These are phyloP conservation scores for Phlegmacium glaucopus DNA, from an alignment of 768 basidiomycete genomes.

Conservation along the genomic window DNA sequence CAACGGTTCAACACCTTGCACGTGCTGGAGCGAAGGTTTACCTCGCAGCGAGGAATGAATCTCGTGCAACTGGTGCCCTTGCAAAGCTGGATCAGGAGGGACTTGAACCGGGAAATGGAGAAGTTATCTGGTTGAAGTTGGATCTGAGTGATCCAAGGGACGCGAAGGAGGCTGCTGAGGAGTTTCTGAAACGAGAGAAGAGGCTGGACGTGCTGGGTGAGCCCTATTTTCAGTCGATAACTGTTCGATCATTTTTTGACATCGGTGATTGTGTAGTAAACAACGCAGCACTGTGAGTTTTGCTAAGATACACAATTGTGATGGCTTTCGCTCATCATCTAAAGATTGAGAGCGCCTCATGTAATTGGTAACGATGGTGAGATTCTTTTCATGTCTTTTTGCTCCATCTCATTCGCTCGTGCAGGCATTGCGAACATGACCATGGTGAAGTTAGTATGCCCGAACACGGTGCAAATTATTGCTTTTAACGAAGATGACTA, in stretches of 20 bases:
- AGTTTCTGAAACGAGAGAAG: slow-evolving; percentile 44
- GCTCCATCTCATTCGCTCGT: slow-evolving; percentile 24
- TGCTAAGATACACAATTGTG: not conserved
- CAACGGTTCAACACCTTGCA: slow-evolving; percentile 49
- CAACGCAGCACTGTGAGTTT: slow-evolving; percentile 50
- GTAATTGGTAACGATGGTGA: slow-evolving; percentile 10
- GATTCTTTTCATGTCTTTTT: not conserved
- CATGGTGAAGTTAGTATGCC: too few relatives aligned
- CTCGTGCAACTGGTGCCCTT: slow-evolving; percentile 46
- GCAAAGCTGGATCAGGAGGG: slow-evolving; percentile 41
- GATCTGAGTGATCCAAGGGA: slow-evolving; percentile 47
- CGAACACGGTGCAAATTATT: too few relatives aligned
- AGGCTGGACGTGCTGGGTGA: slow-evolving; percentile 51
- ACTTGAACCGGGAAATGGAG: slow-evolving; percentile 39
- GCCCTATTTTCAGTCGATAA: slow-evolving; percentile 10
- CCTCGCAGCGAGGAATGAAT: slow-evolving; percentile 48
- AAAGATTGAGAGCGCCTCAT: slow-evolving; percentile 8
- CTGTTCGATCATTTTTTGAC: not conserved
- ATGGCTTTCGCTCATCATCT: not conserved
- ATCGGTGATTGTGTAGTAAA: slow-evolving; percentile 38
- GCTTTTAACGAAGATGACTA: not conserved
- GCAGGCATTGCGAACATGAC: slow-evolving; percentile 25
- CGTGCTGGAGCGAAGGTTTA: slow-evolving; percentile 57
- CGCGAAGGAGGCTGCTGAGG: slow-evolving; percentile 46
- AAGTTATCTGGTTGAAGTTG: too few relatives aligned